These are phyloP conservation scores for Scenedesmus sp. DNA, from an alignment of 163 green algal species.

Conservation along the genomic window DNA sequence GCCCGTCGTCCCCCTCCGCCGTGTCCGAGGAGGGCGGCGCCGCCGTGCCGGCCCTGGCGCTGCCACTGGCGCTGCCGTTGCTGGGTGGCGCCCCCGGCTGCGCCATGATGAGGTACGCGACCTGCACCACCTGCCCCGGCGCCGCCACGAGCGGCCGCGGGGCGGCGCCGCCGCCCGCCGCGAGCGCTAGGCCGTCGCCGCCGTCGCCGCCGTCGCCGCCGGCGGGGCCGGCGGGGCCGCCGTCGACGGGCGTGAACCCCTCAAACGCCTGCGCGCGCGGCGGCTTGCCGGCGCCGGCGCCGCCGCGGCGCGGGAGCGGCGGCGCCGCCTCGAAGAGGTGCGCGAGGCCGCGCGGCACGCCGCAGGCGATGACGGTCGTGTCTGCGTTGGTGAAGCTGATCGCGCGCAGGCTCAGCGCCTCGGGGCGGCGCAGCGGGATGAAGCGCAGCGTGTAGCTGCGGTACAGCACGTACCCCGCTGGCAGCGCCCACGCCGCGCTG, in stretches of 20 bases:
- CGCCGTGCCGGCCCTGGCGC: neutral
- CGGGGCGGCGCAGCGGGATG: slow-evolving; percentile 7
- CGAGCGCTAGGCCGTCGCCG: neutral
- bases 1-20: neutral
- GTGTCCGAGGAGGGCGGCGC: neutral
- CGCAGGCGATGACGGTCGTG: slow-evolving; percentile 35
- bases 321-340: slow-evolving; percentile 13
- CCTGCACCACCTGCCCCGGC: slow-evolving; percentile 11
- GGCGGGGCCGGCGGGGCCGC: slow-evolving; percentile 1
- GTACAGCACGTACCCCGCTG: slow-evolving; percentile 38
- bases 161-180: neutral
- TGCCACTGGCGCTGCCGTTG: neutral
- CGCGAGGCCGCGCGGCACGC: slow-evolving; percentile 16
- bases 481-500: slow-evolving; percentile 17
- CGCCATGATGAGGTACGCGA: slow-evolving; percentile 9
- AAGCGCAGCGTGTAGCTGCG: slow-evolving; percentile 41
- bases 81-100: neutral
- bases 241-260: neutral
- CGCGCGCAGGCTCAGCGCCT: slow-evolving; percentile 28
- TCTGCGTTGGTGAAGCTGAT: slow-evolving; percentile 38
- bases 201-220: slow-evolving; percentile 5
- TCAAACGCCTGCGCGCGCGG: too few species aligned
- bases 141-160: slow-evolving; percentile 8
- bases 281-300: slow-evolving; percentile 1
- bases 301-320: neutral